Percentiles rank a stretch among this genome's conserved stretches.
These are phyloP conservation scores for Oxytropis ochrocephala DNA, from an alignment of 306 rosid species.

Conservation along the genomic window DNA sequence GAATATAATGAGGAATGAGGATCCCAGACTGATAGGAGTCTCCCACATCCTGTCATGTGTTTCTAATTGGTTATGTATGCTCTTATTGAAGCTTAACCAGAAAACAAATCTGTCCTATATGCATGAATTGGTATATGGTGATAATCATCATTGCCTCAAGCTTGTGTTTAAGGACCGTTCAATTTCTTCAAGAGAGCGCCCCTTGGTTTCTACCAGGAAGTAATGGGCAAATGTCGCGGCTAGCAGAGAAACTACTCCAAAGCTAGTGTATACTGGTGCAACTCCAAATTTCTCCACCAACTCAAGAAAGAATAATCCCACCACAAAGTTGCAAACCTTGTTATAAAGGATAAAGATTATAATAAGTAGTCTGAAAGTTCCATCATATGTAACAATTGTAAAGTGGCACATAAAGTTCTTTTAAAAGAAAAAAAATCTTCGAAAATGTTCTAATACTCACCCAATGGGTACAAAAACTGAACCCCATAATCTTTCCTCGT, in stretches of 20 bases:
- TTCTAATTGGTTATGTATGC: background rate
- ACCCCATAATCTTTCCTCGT: slow-evolving; percentile 84
- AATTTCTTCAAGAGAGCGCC: slow-evolving; percentile 84
- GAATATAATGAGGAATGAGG: background rate
- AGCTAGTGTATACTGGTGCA: slow-evolving; percentile 69
- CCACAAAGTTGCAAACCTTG: slow-evolving; percentile 82
- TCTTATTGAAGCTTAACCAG: slow-evolving; percentile 4
- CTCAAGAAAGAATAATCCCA: slow-evolving; percentile 82
- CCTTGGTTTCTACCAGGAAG: slow-evolving; percentile 76
- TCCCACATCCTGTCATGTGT: background rate
- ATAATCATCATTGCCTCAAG: slow-evolving; percentile 28
- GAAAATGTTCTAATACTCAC: slow-evolving; percentile 30
- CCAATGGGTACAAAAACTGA: slow-evolving; percentile 86
- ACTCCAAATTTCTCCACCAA: slow-evolving; percentile 76
- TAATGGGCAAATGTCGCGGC: slow-evolving; percentile 62
- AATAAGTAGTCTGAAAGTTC: background rate
- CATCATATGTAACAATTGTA: background rate
- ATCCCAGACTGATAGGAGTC: background rate
- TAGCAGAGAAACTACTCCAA: slow-evolving; percentile 63
- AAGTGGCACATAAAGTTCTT: background rate
- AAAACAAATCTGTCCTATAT: background rate
- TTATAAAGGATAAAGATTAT: background rate
- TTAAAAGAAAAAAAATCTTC: background rate
- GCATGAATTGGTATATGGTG: background rate
- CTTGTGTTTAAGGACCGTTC: slow-evolving; percentile 51